Percentiles rank a stretch among this genome's conserved stretches.
Conservation (phyloP, 192 early-diverging fungal genomes). For the Podila horticola region DNA sequence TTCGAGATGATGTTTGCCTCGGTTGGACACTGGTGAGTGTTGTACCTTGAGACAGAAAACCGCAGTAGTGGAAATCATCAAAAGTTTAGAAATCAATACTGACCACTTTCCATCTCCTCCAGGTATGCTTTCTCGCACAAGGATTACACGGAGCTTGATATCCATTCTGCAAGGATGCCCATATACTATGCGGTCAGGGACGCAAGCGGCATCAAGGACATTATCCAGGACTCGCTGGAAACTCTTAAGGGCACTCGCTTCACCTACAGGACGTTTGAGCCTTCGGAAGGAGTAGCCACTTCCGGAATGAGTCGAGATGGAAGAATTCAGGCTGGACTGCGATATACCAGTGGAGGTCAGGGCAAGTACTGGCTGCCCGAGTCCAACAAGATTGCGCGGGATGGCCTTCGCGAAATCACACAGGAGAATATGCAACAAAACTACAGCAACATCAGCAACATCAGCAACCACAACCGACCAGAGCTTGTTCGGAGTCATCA, state of each 20-base stretch:
- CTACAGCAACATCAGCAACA: conserved; percentile 14
- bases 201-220: conserved; percentile 84
- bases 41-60: too few relatives aligned
- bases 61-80: too few relatives aligned
- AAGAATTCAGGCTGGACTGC: conserved; percentile 67
- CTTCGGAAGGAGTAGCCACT: conserved; percentile 70
- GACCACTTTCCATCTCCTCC: too few relatives aligned
- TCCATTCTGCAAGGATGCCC: conserved; percentile 77
- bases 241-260: conserved; percentile 83
- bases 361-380: conserved; percentile 64
- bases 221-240: conserved; percentile 81
- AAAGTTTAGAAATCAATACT: too few relatives aligned
- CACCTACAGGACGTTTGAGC: conserved; percentile 83
- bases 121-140: conserved; percentile 81
- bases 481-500: conserved; percentile 50
- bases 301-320: conserved; percentile 59
- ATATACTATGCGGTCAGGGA: conserved; percentile 84
- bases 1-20: conserved; percentile 88
- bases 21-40: conserved; percentile 73
- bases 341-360: conserved; percentile 61
- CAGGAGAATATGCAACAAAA: conserved; percentile 60
- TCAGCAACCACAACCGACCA: conserved; percentile 58
- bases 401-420: conserved; percentile 7
- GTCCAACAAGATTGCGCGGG: too few relatives aligned
- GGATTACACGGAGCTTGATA: conserved; percentile 76